Evolutionary conservation across 2,329 filamentous ascomycete species (phyloP), one percentile per base, ranked within the genome.

Genomic region (Herpotrichia juniperi): DNA sequence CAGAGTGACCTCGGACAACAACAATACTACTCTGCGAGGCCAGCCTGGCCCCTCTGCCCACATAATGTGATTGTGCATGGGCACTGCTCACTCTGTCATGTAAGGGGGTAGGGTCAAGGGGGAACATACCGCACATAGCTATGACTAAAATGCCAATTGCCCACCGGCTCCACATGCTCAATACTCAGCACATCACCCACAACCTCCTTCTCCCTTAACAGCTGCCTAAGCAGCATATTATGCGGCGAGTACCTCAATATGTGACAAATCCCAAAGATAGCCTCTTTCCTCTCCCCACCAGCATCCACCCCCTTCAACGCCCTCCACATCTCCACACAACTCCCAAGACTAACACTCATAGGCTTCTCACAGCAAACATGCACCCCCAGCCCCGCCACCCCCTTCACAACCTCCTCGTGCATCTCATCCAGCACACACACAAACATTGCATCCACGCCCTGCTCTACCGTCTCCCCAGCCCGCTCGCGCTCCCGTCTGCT

Each of bases 281-380:
- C 66, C 34, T 69, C 64, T 39, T 62, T 63, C 37, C 16, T 48
- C 37, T 54, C 60, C 7, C 2, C 21, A 2, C 25, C 25, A 2
- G 9, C 40, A 3, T 35, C 19, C 30, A 22, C 58, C 22, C 57
- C 51, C 9, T 60, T 61, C 57, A 90, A 69, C 1, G 86, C 81
- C 43, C 76, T 76, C 71, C 86, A 91, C 64, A 96, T 93, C 37
- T 79, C 80, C 30, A 96, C 77, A 68, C 92, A 97, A 63, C 94
- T 91, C 16, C 81, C 73, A 24, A 97, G 77, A 0, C 84, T 88
- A 19, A 91, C 91, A 0, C 92, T 91, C 48, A 99, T 77, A 2
- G 94, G 94, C 76, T 99, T 99, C 79, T 99, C 94, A 71, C 92
- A 96, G 81, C 97, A 90, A 58, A 97, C 86, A 72, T 97, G 92